phyloP scores from a whole-genome alignment of 257 asterid genomes.

The Linaria vulgaris region DNA sequence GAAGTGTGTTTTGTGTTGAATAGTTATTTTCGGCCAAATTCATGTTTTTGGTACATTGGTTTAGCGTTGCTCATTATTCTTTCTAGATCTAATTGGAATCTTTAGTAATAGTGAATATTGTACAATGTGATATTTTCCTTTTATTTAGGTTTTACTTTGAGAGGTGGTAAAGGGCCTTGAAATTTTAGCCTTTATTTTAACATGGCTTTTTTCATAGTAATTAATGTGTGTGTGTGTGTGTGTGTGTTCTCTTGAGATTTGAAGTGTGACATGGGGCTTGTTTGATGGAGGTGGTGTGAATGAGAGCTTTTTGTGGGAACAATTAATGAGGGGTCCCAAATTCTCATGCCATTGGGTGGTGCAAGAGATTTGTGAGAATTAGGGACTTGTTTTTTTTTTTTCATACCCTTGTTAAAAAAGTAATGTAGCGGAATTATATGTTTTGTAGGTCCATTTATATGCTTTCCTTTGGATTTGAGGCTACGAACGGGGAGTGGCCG shows the following conservation, averaged over 20 bases:
- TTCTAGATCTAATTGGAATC: too few species aligned
- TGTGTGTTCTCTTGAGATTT: slow-evolving; percentile 17
- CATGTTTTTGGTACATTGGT: too few species aligned
- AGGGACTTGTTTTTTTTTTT: slow-evolving; percentile 2
- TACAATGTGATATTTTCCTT: too few species aligned
- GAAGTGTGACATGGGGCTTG: slow-evolving; percentile 18
- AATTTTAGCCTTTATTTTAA: slow-evolving; percentile 31
- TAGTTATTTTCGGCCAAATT: too few species aligned
- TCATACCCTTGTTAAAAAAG: slow-evolving; percentile 18
- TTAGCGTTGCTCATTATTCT: too few species aligned
- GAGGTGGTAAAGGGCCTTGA: slow-evolving; percentile 37
- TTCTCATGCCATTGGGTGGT: slow-evolving; percentile 33
- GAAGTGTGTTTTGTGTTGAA: neutral
- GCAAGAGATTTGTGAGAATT: slow-evolving; percentile 38
- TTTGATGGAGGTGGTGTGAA: slow-evolving; percentile 15
- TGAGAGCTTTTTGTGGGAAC: slow-evolving; percentile 17
- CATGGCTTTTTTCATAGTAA: slow-evolving; percentile 12
- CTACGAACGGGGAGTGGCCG: too few species aligned
- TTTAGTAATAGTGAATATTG: too few species aligned
- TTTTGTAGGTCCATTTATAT: too few species aligned
- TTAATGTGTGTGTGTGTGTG: slow-evolving; percentile 3
- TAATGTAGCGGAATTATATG: neutral
- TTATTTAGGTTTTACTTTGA: slow-evolving; percentile 18
- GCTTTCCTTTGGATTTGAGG: too few species aligned
- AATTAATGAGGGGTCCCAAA: slow-evolving; percentile 24